A percentile compares a stretch with the other conserved stretches of the same genome.
These are phyloP conservation scores for Rosellinia necatrix DNA, from an alignment of 2,329 filamentous ascomycete genomes.

Conservation along the genomic window DNA sequence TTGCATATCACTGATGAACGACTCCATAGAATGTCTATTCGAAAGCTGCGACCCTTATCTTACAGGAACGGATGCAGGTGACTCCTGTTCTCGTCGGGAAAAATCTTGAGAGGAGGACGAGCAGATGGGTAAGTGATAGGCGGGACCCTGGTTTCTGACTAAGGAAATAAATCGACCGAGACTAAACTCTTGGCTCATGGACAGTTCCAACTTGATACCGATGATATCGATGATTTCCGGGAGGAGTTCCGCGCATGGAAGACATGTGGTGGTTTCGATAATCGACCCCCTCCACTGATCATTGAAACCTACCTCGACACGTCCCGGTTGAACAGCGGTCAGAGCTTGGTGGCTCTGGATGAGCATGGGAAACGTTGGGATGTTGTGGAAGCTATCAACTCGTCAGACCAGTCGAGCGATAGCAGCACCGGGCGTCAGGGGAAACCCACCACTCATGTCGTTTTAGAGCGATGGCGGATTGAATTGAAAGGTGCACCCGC, in stretches of 20 bases:
- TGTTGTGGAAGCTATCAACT: conserved; percentile 79
- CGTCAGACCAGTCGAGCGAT: conserved; percentile 59
- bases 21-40: conserved; percentile 79
- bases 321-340: conserved; percentile 76
- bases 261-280: conserved; percentile 74
- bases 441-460: conserved; percentile 68
- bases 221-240: conserved; percentile 86
- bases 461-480: conserved; percentile 90
- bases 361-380: conserved; percentile 92
- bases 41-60: conserved; percentile 82
- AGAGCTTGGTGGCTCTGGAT: conserved; percentile 86
- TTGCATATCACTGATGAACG: conserved; percentile 5
- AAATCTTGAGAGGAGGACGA: conserved; percentile 37
- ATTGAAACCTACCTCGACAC: conserved; percentile 91
- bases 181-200: conserved; percentile 17
- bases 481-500: conserved; percentile 70
- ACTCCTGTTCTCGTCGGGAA: conserved; percentile 39
- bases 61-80: conserved; percentile 79
- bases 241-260: conserved; percentile 85
- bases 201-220: conserved; percentile 93
- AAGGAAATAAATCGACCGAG: neutral
- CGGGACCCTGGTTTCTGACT: neutral
- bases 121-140: conserved; percentile 40
- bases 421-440: conserved; percentile 47
- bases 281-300: conserved; percentile 79